Evolutionary conservation across 2,329 filamentous ascomycete species (phyloP).

Genomic region (Juglanconis oblonga): DNA sequence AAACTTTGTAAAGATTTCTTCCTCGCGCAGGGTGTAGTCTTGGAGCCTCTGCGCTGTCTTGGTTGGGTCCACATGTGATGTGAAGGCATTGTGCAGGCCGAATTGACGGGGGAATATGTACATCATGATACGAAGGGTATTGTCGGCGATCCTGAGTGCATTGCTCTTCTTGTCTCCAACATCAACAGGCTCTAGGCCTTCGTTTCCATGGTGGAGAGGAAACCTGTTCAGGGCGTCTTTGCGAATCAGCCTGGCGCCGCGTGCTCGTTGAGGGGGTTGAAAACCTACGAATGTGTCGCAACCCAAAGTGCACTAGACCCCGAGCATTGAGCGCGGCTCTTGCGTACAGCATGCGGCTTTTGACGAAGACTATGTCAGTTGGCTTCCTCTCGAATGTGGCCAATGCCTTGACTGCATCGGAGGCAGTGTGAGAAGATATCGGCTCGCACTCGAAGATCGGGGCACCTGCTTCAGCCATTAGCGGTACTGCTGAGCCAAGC

Average conservation of each 20-base stretch:
- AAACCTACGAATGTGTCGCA: constrained; percentile 74
- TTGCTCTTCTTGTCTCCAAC: not conserved
- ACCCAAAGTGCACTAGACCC: constrained; percentile 67
- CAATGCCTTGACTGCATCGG: constrained; percentile 4
- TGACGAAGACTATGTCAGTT: constrained; percentile 69
- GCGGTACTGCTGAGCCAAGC: constrained; percentile 16
- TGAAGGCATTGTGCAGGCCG: constrained; percentile 88
- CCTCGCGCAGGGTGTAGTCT: constrained; percentile 82
- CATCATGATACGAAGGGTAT: constrained; percentile 74
- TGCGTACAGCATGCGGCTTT: constrained; percentile 84
- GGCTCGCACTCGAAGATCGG: constrained; percentile 16
- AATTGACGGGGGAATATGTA: constrained; percentile 95
- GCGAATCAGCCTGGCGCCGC: not conserved
- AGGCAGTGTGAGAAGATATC: not conserved
- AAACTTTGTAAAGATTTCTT: constrained; percentile 62
- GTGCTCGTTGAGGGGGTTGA: not conserved
- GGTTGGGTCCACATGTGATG: constrained; percentile 58
- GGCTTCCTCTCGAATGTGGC: constrained; percentile 29
- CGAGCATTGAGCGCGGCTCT: constrained; percentile 67
- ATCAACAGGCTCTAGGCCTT: constrained; percentile 1
- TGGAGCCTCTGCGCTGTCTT: constrained; percentile 73
- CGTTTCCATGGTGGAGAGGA: constrained; percentile 31
- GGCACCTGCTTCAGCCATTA: not conserved
- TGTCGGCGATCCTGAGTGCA: constrained; percentile 37
- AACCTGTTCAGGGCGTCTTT: constrained; percentile 79